A percentile compares a stretch with the other conserved stretches of the same genome.
phyloP scores from a whole-genome alignment of 805 yeast species.

The Candida oleophila region DNA sequence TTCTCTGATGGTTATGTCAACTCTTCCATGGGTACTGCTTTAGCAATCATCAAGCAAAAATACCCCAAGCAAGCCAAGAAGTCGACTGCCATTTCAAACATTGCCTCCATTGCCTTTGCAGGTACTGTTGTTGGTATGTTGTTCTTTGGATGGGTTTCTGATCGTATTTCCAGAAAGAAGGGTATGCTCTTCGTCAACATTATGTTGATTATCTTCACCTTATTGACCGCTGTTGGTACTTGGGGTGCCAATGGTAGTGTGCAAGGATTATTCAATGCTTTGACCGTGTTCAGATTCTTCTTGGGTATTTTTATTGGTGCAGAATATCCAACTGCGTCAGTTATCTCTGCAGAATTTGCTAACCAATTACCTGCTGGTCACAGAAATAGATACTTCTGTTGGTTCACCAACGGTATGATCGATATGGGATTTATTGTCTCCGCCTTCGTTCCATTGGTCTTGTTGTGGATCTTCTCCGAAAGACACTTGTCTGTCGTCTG shows the following conservation, averaged over 20 bases:
- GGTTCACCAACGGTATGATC: constrained; percentile 82
- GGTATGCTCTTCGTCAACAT: constrained; percentile 75
- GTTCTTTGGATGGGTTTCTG: constrained; percentile 69
- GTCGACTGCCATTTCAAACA: constrained; percentile 67
- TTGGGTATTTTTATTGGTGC: constrained; percentile 87
- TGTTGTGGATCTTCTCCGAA: constrained; percentile 70
- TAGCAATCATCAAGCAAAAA: constrained; percentile 58
- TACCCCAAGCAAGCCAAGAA: constrained; percentile 59
- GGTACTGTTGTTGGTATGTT: constrained; percentile 85
- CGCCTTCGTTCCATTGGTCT: constrained; percentile 74
- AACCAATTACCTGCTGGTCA: constrained; percentile 65
- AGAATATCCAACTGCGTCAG: constrained; percentile 85
- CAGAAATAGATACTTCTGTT: constrained; percentile 78
- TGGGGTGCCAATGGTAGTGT: constrained; percentile 72
- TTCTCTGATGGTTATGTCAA: constrained; percentile 87
- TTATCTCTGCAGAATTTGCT: constrained; percentile 84
- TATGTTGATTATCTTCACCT: constrained; percentile 67
- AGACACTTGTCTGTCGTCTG: constrained; percentile 72
- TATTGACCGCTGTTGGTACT: constrained; percentile 54
- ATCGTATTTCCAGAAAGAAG: constrained; percentile 66
- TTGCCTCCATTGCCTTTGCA: constrained; percentile 77
- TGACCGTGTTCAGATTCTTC: constrained; percentile 76
- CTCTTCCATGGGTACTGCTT: constrained; percentile 74
- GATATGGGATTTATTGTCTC: constrained; percentile 77
- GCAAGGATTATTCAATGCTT: constrained; percentile 71